Percentiles rank a stretch among this genome's conserved stretches.
phyloP scores from a whole-genome alignment of 306 rosid genomes.

The Quercus dentata region DNA sequence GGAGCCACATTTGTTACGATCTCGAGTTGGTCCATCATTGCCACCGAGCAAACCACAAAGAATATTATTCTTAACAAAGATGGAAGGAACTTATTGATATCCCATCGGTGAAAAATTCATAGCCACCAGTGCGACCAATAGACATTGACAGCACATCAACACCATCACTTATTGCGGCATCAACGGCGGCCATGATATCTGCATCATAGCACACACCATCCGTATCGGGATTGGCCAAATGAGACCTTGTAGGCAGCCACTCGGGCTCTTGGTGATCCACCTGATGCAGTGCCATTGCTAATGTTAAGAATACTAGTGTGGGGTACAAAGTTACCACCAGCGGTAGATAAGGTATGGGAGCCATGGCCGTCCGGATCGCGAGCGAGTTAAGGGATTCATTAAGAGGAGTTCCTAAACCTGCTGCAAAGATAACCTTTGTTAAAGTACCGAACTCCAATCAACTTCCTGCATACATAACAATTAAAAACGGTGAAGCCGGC shows the following conservation, averaged over 20 bases:
- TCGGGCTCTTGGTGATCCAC: constrained; percentile 83
- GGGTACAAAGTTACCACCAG: constrained; percentile 57
- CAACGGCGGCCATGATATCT: constrained; percentile 56
- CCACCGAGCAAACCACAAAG: constrained; percentile 56
- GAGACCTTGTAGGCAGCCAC: constrained; percentile 84
- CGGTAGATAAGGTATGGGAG: constrained; percentile 86
- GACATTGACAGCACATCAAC: constrained; percentile 61
- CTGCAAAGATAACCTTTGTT: constrained; percentile 41
- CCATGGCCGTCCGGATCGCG: constrained; percentile 79
- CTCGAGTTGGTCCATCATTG: constrained; percentile 49
- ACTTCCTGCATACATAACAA: constrained; percentile 45
- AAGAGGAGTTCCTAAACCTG: background rate
- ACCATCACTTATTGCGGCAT: constrained; percentile 66
- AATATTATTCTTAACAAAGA: constrained; percentile 38
- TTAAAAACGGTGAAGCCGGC: background rate
- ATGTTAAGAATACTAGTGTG: constrained; percentile 45
- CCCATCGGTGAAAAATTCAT: constrained; percentile 29
- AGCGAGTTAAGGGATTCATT: constrained; percentile 7
- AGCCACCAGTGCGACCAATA: constrained; percentile 5
- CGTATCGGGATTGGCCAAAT: constrained; percentile 36
- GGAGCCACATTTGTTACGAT: constrained; percentile 55
- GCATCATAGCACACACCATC: constrained; percentile 41
- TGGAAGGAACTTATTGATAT: constrained; percentile 57
- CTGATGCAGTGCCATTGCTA: constrained; percentile 76
- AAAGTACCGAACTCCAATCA: constrained; percentile 79